A percentile compares a stretch with the other conserved stretches of the same genome.
Conservation (phyloP, 768 basidiomycete genomes). For the Kwoniella botswanensis region DNA sequence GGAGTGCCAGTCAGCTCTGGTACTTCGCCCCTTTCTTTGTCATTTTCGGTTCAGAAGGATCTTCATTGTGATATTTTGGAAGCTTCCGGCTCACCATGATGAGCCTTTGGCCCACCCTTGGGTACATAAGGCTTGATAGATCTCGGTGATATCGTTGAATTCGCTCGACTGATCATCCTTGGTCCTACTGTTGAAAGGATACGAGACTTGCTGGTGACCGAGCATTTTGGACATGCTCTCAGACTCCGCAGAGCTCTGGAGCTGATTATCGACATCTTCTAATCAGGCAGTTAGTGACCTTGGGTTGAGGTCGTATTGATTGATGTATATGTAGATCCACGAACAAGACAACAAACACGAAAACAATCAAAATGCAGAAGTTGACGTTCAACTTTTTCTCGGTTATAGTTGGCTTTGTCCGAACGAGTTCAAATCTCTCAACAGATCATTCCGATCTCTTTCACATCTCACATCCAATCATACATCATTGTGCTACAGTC, state of each 20-base stretch:
- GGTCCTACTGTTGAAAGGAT: neutral
- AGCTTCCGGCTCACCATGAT: slow-evolving; percentile 26
- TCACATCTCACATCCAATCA: neutral
- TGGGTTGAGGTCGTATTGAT: neutral
- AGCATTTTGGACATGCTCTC: slow-evolving; percentile 7
- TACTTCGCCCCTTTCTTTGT: too few species aligned
- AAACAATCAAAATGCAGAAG: neutral
- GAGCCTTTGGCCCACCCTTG: slow-evolving; percentile 22
- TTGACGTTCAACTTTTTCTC: slow-evolving; percentile 9
- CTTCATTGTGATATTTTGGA: neutral
- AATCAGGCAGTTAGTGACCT: neutral
- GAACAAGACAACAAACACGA: neutral
- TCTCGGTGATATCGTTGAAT: slow-evolving; percentile 7
- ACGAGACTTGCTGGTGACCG: neutral
- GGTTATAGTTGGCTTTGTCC: slow-evolving; percentile 9
- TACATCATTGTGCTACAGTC: too few species aligned
- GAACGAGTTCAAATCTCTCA: slow-evolving; percentile 1
- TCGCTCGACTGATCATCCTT: slow-evolving; percentile 2
- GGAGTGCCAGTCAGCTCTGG: too few species aligned
- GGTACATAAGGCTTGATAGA: slow-evolving; percentile 22
- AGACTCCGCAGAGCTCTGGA: slow-evolving; percentile 6
- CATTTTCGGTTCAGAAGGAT: too few species aligned
- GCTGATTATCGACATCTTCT: slow-evolving; percentile 2
- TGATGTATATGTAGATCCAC: neutral
- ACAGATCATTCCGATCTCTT: slow-evolving; percentile 11